Percentiles rank a stretch among this genome's conserved stretches.
Conservation (phyloP, 306 rosid genomes). For the Acacia acuminata region DNA sequence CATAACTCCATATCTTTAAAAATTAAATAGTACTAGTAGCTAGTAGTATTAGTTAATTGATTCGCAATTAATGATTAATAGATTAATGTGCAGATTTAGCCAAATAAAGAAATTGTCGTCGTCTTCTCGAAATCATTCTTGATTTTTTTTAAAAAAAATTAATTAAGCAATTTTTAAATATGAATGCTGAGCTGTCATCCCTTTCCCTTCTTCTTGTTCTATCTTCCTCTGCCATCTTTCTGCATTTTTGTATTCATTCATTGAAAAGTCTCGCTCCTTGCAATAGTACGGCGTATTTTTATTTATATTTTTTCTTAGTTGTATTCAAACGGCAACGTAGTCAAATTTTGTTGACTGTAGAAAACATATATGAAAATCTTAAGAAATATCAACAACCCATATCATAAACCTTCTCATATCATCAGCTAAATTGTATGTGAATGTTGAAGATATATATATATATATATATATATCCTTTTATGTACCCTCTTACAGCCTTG, state of each 20-base stretch:
- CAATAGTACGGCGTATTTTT: background rate
- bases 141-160: no score
- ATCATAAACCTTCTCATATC: background rate
- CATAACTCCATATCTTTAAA: background rate
- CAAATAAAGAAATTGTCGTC: background rate
- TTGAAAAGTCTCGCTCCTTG: background rate
- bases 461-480: background rate
- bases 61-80: background rate
- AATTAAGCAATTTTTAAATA: background rate
- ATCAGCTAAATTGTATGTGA: background rate
- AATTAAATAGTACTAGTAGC: background rate
- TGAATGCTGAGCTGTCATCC: background rate
- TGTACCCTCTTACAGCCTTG: no score
- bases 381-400: no score
- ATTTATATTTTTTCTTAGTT: no score
- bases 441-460: background rate
- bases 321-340: background rate
- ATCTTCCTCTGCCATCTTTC: background rate
- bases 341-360: background rate
- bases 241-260: background rate
- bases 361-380: background rate
- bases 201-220: background rate
- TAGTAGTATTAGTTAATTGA: background rate
- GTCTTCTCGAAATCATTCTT: no score
- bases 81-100: background rate